phyloP scores from a whole-genome alignment of 306 rosid species.

The Lagenaria siceraria region DNA sequence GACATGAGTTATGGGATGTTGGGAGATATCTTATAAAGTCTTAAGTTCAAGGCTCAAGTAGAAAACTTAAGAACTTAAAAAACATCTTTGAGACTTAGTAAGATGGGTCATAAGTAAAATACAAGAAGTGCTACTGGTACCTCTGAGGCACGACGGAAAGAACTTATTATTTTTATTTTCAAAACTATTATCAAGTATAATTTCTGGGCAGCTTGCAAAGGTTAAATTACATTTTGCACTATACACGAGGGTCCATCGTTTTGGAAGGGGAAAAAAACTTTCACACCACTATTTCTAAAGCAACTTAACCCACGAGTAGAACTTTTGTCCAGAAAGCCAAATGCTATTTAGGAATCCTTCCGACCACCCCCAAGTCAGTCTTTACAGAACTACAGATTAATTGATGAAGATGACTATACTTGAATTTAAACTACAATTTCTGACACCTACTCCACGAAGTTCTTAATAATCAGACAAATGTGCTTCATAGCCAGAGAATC shows the following conservation, averaged over 20 bases:
- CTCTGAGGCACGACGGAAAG: neutral
- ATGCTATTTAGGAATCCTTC: neutral
- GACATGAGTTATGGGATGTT: neutral
- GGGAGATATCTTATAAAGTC: neutral
- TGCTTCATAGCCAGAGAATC: neutral
- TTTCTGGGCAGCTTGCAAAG: neutral
- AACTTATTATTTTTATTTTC: neutral
- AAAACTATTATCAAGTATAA: neutral
- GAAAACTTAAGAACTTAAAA: neutral
- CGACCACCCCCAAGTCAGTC: neutral
- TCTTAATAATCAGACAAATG: neutral
- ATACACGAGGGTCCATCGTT: neutral
- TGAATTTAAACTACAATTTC: neutral
- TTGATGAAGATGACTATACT: neutral
- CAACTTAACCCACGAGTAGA: neutral
- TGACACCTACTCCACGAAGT: neutral
- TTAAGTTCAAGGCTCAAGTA: neutral
- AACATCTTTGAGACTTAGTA: neutral
- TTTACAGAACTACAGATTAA: neutral
- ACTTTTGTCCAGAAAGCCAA: neutral
- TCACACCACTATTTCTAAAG: neutral
- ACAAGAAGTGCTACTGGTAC: neutral
- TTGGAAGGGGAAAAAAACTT: neutral
- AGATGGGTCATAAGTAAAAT: neutral
- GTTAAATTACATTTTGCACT: neutral